Base-by-base conservation (phyloP, 768 basidiomycete species). In the Lactarius hatsudake region DNA sequence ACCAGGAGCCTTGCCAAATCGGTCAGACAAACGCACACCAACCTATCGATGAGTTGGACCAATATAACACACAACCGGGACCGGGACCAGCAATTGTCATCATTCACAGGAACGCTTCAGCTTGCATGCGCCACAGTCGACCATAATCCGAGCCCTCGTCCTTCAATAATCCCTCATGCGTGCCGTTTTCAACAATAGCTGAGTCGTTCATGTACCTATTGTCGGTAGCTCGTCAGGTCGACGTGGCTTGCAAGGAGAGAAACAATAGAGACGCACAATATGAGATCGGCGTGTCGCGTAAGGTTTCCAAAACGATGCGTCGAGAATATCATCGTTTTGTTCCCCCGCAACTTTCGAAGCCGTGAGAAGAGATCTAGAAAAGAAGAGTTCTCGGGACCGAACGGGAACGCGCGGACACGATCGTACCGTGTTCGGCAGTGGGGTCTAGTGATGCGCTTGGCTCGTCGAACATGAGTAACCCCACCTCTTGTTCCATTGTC, bases 261-360 rank as follows among this genome's bases (percentile, higher is more conserved):
- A 30, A 60, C 3, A 9, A 13, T 40, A 12, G 38, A 59, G 5
- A 67, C 66, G 2, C 12, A 67, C 66, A 67, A 63, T 9, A 67
- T 67, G 53, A 67, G 58, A 60, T 67, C 66, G 10, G 66, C 89
- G 70, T 89, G 82, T 8, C 88, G 80, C 0, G 89, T 91, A 18
- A 90, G 78, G 67, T 86, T 89, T 18, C 89, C 90, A 71, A 81
- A 83, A 1, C 87, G 80, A 75, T 89, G 91, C 0, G 88, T 88
- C 1, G 90, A 91, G 73, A 91, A 91, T 30, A 92, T 76, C 91
- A 92, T 92, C 1, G 91, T 92, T 75, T 92, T 93, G 75, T 83
- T 87, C 12, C 88, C 89, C 61, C 90, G 81, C 32, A 93, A 73
- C 8, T 81, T 76, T 28, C 88, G 84, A 40, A 93, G 78, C 40